Conservation (phyloP, 2,329 filamentous ascomycete species). For the Emydomyces testavorans region DNA sequence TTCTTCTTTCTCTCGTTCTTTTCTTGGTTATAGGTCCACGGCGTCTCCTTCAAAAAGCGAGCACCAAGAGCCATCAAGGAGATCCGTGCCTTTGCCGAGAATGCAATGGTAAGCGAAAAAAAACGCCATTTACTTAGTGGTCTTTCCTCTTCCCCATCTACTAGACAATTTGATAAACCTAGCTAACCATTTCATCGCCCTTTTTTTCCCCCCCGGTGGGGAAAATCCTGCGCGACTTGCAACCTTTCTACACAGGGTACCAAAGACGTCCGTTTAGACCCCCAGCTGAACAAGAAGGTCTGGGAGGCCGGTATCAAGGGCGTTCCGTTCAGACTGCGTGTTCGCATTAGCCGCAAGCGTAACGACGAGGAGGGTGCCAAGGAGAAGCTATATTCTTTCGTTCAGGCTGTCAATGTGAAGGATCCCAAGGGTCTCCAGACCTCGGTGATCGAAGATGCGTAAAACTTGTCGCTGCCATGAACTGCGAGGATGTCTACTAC, state of each 20-base stretch:
- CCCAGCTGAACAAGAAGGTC: conserved; percentile 99
- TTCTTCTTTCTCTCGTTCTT: conserved; percentile 27
- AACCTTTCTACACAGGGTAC: conserved; percentile 58
- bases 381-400: conserved; percentile 99
- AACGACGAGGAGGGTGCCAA: conserved; percentile 99
- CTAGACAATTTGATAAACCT: neutral
- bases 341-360: conserved; percentile 98
- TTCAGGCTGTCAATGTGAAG: conserved; percentile 99
- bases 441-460: conserved; percentile 59
- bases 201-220: neutral
- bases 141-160: neutral
- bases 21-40: conserved; percentile 62
- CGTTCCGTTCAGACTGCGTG: conserved; percentile 89
- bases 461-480: neutral
- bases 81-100: conserved; percentile 86
- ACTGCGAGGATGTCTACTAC: neutral
- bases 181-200: conserved; percentile 3
- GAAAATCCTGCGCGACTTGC: neutral
- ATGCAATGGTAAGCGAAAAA: conserved; percentile 76
- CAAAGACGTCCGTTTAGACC: conserved; percentile 92
- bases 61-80: conserved; percentile 98
- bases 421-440: conserved; percentile 96
- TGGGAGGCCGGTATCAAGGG: conserved; percentile 99
- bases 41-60: conserved; percentile 98
- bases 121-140: neutral